These are phyloP conservation scores for Vitis hybrid DNA, from an alignment of 177 flowering plant species.

Conservation along the genomic window DNA sequence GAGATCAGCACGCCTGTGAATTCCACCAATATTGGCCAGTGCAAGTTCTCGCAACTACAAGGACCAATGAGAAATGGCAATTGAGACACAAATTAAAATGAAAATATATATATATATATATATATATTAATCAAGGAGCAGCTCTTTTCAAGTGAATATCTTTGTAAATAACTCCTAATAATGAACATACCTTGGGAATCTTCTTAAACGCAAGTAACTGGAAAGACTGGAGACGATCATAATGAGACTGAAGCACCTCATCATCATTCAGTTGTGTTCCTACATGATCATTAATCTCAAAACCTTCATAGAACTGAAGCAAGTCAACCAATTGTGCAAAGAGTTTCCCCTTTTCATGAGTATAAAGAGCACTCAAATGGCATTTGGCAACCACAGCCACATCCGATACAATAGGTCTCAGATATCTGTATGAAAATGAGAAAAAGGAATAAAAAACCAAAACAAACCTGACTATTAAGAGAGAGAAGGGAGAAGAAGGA, in stretches of 20 bases:
- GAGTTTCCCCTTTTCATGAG: conserved; percentile 83
- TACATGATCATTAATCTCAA: conserved; percentile 88
- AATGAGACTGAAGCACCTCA: conserved; percentile 83
- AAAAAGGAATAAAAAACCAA: too few species aligned
- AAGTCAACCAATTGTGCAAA: conserved; percentile 94
- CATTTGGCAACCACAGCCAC: conserved; percentile 33
- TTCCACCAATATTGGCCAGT: conserved; percentile 80
- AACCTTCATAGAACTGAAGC: conserved; percentile 89
- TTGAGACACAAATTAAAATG: background rate
- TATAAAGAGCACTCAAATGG: conserved; percentile 84
- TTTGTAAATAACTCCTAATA: background rate
- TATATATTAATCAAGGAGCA: background rate
- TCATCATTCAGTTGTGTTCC: conserved; percentile 91
- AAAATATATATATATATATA: background rate
- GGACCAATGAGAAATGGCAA: background rate
- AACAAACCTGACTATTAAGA: too few species aligned
- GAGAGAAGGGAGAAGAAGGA: too few species aligned
- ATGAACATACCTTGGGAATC: conserved; percentile 71
- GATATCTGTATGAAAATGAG: too few species aligned
- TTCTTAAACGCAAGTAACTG: conserved; percentile 88
- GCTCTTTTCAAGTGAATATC: background rate
- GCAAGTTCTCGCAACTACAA: conserved; percentile 82
- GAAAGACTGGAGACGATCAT: conserved; percentile 79
- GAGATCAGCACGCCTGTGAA: conserved; percentile 84
- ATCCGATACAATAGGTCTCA: too few species aligned